Evolutionary conservation across 768 basidiomycete species (phyloP), one percentile per base, ranked within the genome.

Genomic region (Clitopilus passeckerianus): DNA sequence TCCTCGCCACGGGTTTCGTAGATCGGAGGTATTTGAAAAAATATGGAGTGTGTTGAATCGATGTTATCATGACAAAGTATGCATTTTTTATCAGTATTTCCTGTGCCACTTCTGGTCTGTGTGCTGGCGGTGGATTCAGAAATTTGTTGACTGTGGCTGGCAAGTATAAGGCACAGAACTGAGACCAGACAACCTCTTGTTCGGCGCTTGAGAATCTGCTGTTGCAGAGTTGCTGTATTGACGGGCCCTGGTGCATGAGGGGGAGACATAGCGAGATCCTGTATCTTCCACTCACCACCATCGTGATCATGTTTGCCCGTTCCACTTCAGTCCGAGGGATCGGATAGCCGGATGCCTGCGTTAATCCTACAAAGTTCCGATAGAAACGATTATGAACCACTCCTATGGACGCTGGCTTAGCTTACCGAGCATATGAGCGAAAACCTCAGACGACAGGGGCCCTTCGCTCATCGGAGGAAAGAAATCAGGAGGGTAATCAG

Each of bases 121-220:
- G 53, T 6, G 15, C 6, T 7, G 10, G 53, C 5, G 54, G 54
- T 8, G 27, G 14, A 44, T 65, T 23, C n/a, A 66, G 50, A 22
- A 66, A 56, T 33, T 57, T 44, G 15, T 63, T 54, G 22, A 66
- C 18, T 12, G 61, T 65, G 9, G 59, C 64, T 6, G 64, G 65
- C 16, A 66, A 64, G 59, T 66, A 65, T 6, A 43, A 22, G 10
- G 65, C 64, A 30, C 60, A 65, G 54, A 64, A 66, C 15, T 41
- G 44, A 22, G 61, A 63, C 60, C 60, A 63, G 34, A 65, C n/a
- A 9, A 57, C 10, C 33, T 66, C 65, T 27, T 62, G 61, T 23
- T 66, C 55, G 5, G 14, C 9, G 35, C 62, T n/a, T 8, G 65
- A 27, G 34, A 54, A 35, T 16, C 9, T 30, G 2, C 1, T n/a